Conservation (phyloP, 305 asterid species). For the Fraxinus xanthoxyloides region DNA sequence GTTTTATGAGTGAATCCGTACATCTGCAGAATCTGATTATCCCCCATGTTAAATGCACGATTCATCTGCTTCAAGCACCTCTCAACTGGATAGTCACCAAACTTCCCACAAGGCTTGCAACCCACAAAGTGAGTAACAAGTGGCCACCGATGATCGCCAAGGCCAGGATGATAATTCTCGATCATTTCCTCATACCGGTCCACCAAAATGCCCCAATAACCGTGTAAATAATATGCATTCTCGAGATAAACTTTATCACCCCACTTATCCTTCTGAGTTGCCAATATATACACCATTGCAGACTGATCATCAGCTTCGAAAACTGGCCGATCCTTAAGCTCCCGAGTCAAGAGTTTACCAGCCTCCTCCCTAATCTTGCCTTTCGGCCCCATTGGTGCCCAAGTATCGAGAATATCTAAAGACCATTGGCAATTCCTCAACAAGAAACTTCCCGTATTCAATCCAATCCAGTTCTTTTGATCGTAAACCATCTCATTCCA, state of each 20-base stretch:
- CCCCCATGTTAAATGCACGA: slow-evolving; percentile 56
- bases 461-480: slow-evolving; percentile 49
- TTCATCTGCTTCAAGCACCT: slow-evolving; percentile 59
- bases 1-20: slow-evolving; percentile 50
- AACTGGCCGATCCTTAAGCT: background rate
- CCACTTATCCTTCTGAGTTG: slow-evolving; percentile 53
- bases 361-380: slow-evolving; percentile 51
- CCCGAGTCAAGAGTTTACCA: slow-evolving; percentile 31
- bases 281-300: slow-evolving; percentile 51
- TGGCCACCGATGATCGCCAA: slow-evolving; percentile 57
- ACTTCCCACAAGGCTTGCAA: slow-evolving; percentile 56
- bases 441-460: slow-evolving; percentile 18
- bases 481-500: slow-evolving; percentile 52
- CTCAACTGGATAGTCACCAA: slow-evolving; percentile 51
- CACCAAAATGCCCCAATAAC: slow-evolving; percentile 56
- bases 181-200: slow-evolving; percentile 54
- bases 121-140: slow-evolving; percentile 61
- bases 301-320: background rate
- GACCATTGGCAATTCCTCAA: slow-evolving; percentile 65
- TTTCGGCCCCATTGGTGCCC: slow-evolving; percentile 63
- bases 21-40: slow-evolving; percentile 52
- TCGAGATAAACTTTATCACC: slow-evolving; percentile 16
- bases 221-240: slow-evolving; percentile 38
- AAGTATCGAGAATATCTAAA: slow-evolving; percentile 46
- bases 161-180: slow-evolving; percentile 47